These are phyloP conservation scores for Puccinia hordei DNA, from an alignment of 1,284 basidiomycete genomes.

Conservation along the genomic window DNA sequence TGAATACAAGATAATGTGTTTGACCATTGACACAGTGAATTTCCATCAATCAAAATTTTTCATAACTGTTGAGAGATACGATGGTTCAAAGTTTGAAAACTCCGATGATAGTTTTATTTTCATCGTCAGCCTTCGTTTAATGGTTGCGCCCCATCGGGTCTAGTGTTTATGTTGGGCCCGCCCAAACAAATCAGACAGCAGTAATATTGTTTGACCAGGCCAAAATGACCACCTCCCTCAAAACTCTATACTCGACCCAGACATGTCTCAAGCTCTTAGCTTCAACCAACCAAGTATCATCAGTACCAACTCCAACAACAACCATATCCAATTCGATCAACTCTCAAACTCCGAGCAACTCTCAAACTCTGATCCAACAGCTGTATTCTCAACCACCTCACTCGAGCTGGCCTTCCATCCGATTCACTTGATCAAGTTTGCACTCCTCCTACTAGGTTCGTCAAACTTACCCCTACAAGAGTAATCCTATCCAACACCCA, in stretches of 20 bases:
- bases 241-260: slow-evolving; percentile 60
- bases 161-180: too few species aligned
- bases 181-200: too few species aligned
- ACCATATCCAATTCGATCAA: background rate
- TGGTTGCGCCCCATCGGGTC: too few species aligned
- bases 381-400: background rate
- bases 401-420: slow-evolving; percentile 31
- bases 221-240: too few species aligned
- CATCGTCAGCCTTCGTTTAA: too few species aligned
- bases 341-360: background rate
- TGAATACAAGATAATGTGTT: too few species aligned
- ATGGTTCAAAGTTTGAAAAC: too few species aligned
- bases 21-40: too few species aligned
- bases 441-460: slow-evolving; percentile 21
- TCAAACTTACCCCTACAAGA: background rate
- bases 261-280: slow-evolving; percentile 75
- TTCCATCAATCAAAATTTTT: too few species aligned
- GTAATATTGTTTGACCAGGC: too few species aligned
- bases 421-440: slow-evolving; percentile 25
- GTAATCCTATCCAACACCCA: background rate
- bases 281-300: background rate
- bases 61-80: too few species aligned
- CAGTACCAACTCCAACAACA: background rate
- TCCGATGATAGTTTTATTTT: too few species aligned
- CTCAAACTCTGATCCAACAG: background rate